A percentile compares a stretch with the other conserved stretches of the same genome.
Conservation (phyloP, 2,329 filamentous ascomycete genomes). For the Trichoderma afroharzianum region DNA sequence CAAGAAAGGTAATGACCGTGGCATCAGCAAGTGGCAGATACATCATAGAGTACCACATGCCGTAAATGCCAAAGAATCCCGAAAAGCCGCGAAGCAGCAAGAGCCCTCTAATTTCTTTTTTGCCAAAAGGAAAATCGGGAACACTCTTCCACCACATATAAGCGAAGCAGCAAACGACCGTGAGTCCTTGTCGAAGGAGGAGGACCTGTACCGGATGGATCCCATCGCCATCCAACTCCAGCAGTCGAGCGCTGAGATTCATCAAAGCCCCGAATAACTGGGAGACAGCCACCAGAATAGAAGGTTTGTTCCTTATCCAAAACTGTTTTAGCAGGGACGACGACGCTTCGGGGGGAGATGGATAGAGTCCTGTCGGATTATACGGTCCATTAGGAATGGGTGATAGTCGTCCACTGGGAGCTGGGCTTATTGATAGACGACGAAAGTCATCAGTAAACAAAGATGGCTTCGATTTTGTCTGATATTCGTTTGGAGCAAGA, state of each 20-base stretch:
- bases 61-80: conserved; percentile 77
- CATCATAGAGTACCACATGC: conserved; percentile 63
- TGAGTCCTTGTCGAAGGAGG: conserved; percentile 75
- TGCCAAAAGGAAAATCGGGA: conserved; percentile 67
- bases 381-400: conserved; percentile 18
- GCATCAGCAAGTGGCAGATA: conserved; percentile 85
- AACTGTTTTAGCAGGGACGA: conserved; percentile 32
- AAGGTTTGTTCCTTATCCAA: conserved; percentile 67
- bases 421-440: conserved; percentile 24
- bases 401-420: conserved; percentile 22
- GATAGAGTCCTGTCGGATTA: not conserved
- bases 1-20: conserved; percentile 83
- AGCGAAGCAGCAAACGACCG: conserved; percentile 58
- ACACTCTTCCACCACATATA: conserved; percentile 73
- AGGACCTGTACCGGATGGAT: conserved; percentile 84
- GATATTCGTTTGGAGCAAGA: not conserved
- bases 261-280: conserved; percentile 82
- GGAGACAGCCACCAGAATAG: conserved; percentile 67
- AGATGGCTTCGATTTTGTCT: conserved; percentile 4
- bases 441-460: conserved; percentile 4
- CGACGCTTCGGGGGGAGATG: not conserved
- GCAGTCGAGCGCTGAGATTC: conserved; percentile 74
- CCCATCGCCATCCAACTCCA: conserved; percentile 67
- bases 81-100: conserved; percentile 64
- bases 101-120: conserved; percentile 61